These are phyloP conservation scores for Amphicarpaea edgeworthii DNA, from an alignment of 306 rosid species.

Conservation along the genomic window DNA sequence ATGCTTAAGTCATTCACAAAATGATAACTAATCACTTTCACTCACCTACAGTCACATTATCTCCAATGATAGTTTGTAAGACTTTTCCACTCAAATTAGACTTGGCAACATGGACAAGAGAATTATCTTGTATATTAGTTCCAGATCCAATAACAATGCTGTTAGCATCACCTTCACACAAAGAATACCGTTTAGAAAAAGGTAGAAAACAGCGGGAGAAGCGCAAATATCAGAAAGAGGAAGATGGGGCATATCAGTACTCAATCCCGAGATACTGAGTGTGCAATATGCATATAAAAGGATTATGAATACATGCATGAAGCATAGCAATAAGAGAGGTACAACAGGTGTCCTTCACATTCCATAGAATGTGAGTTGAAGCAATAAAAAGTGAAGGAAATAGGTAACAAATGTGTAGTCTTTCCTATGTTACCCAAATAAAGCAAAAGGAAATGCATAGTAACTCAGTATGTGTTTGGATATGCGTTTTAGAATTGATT, in stretches of 20 bases:
- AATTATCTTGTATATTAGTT: conserved; percentile 94
- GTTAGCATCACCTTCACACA: conserved; percentile 59
- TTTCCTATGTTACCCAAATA: neutral
- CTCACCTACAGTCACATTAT: conserved; percentile 96
- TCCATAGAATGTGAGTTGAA: conserved; percentile 38
- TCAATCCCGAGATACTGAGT: conserved; percentile 12
- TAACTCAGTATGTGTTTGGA: neutral
- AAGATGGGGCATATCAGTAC: neutral
- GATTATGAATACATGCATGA: neutral
- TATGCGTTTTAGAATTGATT: neutral
- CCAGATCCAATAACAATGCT: conserved; percentile 71
- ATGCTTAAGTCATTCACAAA: conserved; percentile 30
- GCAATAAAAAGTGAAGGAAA: conserved; percentile 34
- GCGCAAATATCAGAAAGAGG: neutral
- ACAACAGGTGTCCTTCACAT: conserved; percentile 9
- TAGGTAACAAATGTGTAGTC: conserved; percentile 10
- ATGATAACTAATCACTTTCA: conserved; percentile 42
- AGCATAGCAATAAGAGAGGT: neutral
- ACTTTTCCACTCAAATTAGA: conserved; percentile 92
- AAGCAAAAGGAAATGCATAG: conserved; percentile 3
- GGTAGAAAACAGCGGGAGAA: conserved; percentile 9
- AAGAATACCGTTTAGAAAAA: conserved; percentile 33
- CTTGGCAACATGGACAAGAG: conserved; percentile 93
- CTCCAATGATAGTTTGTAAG: conserved; percentile 85
- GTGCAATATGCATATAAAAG: neutral